Conservation (phyloP, 2,329 filamentous ascomycete genomes). For the Chalaropsis ovoidea region DNA sequence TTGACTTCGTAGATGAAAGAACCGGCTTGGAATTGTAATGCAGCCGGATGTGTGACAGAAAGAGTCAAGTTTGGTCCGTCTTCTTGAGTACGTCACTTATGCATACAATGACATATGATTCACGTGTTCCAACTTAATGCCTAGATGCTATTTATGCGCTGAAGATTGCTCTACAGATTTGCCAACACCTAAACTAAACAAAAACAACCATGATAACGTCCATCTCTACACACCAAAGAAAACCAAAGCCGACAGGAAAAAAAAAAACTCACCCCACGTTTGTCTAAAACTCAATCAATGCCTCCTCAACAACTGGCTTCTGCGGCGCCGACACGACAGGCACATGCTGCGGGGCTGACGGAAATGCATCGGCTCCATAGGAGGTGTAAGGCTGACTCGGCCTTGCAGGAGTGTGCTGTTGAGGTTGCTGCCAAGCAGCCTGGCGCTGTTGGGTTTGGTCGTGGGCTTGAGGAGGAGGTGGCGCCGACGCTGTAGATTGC, state of each 20-base stretch:
- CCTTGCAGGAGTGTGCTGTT: slow-evolving; percentile 28
- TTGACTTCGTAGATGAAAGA: too few species aligned
- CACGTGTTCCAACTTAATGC: background rate
- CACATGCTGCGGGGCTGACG: slow-evolving; percentile 53
- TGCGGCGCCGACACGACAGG: slow-evolving; percentile 37
- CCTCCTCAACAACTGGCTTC: slow-evolving; percentile 57
- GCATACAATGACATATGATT: background rate
- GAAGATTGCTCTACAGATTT: background rate
- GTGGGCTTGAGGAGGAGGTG: slow-evolving; percentile 18
- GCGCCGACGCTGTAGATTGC: slow-evolving; percentile 14
- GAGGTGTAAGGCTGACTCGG: slow-evolving; percentile 29
- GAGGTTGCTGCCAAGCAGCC: slow-evolving; percentile 29
- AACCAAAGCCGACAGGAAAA: background rate
- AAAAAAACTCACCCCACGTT: background rate
- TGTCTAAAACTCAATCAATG: slow-evolving; percentile 53
- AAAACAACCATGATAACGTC: background rate
- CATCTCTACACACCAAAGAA: background rate
- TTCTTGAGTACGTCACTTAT: too few species aligned
- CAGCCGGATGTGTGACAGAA: too few species aligned
- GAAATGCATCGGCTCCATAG: slow-evolving; percentile 54
- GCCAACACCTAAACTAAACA: background rate
- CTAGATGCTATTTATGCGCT: background rate
- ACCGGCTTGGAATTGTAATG: too few species aligned
- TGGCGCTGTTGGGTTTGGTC: slow-evolving; percentile 29
- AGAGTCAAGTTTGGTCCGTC: too few species aligned